These are phyloP conservation scores for Metschnikowia amazonensis DNA, from an alignment of 805 yeast genomes.

Conservation along the genomic window DNA sequence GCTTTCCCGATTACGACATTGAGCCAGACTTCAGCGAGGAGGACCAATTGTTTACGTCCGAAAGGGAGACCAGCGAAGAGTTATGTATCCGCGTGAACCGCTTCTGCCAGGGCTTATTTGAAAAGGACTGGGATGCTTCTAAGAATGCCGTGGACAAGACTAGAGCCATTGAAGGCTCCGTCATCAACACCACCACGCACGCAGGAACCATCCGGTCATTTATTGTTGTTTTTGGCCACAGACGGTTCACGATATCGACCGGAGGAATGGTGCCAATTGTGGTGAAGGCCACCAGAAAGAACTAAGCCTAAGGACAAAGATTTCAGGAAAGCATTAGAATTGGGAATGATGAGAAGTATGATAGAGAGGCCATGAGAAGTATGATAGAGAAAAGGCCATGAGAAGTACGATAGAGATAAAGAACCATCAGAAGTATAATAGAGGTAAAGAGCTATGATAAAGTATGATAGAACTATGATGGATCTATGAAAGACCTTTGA, in stretches of 20 bases:
- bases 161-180: conserved; percentile 19
- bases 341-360: too few species aligned
- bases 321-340: too few species aligned
- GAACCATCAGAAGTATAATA: too few species aligned
- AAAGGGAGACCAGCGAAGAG: conserved; percentile 47
- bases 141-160: conserved; percentile 20
- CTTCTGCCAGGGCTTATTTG: conserved; percentile 38
- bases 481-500: too few species aligned
- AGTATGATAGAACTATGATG: too few species aligned
- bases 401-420: too few species aligned
- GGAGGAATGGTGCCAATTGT: conserved; percentile 65
- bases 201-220: conserved; percentile 56
- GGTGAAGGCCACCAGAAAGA: conserved; percentile 39
- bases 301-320: too few species aligned
- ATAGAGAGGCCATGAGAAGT: too few species aligned
- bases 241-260: conserved; percentile 56
- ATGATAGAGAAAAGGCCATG: too few species aligned
- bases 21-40: conserved; percentile 46
- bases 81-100: conserved; percentile 47
- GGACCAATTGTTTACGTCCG: conserved; percentile 44
- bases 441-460: too few species aligned
- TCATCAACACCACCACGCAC: conserved; percentile 53
- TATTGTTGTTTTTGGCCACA: conserved; percentile 49
- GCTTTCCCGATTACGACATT: conserved; percentile 39
- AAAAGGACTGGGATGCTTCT: conserved; percentile 20